Conservation (phyloP, 1,284 basidiomycete species). For the Ceratobasidium sp. region DNA sequence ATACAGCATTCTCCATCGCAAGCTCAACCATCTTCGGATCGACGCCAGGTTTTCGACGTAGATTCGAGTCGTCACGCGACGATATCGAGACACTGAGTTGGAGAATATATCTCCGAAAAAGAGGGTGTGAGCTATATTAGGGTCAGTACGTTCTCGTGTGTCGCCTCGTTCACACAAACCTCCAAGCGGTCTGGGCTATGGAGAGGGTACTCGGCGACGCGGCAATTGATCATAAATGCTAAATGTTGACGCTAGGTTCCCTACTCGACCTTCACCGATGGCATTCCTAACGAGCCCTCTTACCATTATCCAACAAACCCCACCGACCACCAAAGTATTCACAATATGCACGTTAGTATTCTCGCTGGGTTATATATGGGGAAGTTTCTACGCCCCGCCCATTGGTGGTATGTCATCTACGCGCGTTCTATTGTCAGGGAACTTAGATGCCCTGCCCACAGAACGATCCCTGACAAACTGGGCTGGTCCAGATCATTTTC, state of each 20-base stretch:
- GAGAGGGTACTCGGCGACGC: not conserved
- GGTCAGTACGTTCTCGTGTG: no score
- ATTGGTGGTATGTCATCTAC: conserved; percentile 39
- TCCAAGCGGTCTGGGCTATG: not conserved
- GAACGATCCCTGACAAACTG: conserved; percentile 28
- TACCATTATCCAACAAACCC: conserved; percentile 70
- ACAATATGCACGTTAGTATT: conserved; percentile 69
- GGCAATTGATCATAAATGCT: not conserved
- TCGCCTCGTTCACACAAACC: no score
- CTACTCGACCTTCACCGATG: conserved; percentile 54
- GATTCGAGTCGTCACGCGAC: not conserved
- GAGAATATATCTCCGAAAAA: no score
- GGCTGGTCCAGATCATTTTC: conserved; percentile 50
- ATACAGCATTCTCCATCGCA: not conserved
- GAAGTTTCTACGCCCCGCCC: conserved; percentile 34
- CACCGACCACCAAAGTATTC: conserved; percentile 79
- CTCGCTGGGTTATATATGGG: conserved; percentile 62
- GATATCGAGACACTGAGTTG: not conserved
- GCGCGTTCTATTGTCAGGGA: conserved; percentile 49
- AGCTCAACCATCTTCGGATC: not conserved
- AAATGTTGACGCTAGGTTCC: not conserved
- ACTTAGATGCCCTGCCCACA: not conserved
- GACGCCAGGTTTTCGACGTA: not conserved
- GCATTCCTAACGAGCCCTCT: conserved; percentile 74
- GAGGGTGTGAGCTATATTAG: no score